Evolutionary conservation across 2,329 filamentous ascomycete genomes (phyloP), one percentile per base, ranked within the genome.

Genomic region (Oidium heveae): DNA sequence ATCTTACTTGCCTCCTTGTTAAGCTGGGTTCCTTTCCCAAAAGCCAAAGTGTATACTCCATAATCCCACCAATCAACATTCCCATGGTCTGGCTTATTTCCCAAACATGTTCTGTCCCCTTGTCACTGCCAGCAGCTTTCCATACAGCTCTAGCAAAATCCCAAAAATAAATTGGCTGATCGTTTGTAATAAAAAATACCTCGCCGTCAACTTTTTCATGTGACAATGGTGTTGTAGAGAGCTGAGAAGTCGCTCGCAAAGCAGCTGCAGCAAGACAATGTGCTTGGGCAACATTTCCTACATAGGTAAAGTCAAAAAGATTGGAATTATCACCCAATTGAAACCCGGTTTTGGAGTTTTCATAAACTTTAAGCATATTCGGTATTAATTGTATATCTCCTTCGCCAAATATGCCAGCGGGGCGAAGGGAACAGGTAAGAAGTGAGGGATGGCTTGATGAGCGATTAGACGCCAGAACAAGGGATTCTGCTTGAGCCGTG

Each of bases 151-250:
- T 75, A 56, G 84, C 78, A 65, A 93, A 84, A 67, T 94, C 86
- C 79, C 91, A 93, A 68, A 94, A 93, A 66, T 89, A 89, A 20
- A 93, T 73, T 5, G 89, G 89, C 61, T 79, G 73, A 68, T 87
- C 85, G 67, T 96, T 96, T 56, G 86, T 91, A 63, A 96, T 77
- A 69, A 94, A 80, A 71, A 96, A 89, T 53, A 80, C 80, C 66
- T 95, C 81, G 56, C 89, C 91, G 65, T 88, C 84, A 52, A 88
- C 79, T 56, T 74, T 74, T 69, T 86, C 82, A 68, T 79, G 70
- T 67, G 84, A 78, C 39, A 85, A 73, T n/a, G 79, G 79, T 0
- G 73, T 72, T 20, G 76, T 79, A 54, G 49, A 34, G 2, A 61
- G 53, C 6, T 52, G 55, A 4, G 57, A 55, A 2, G 64, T 64